Percentiles rank a stretch among this genome's conserved stretches.
Conservation (phyloP, 169 alveolate species). For the Perkinsus chesapeaki region DNA sequence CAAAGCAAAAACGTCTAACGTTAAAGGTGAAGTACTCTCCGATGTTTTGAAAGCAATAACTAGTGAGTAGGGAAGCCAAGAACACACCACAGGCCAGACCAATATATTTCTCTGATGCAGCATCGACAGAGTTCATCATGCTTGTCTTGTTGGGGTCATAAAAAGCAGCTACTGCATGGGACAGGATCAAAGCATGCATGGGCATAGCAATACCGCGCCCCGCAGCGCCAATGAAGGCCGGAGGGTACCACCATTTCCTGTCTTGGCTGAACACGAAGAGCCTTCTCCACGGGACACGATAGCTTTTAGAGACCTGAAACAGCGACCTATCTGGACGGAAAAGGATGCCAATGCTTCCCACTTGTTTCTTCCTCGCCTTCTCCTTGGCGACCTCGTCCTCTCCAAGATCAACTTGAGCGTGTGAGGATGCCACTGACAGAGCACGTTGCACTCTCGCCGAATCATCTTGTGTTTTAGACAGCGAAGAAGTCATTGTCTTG, state of each 20-base stretch:
- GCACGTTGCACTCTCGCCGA: no score
- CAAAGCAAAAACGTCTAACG: not conserved
- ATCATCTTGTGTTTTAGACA: no score
- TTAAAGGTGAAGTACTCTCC: not conserved
- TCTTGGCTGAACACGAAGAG: not conserved
- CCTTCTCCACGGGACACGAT: not conserved
- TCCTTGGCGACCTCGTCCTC: no score
- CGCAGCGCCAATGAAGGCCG: not conserved
- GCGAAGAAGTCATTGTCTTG: no score
- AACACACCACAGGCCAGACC: not conserved
- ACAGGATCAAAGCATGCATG: not conserved
- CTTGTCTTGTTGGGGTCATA: not conserved
- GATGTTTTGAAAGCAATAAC: not conserved
- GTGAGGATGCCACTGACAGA: no score
- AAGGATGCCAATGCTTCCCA: no score
- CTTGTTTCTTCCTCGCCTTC: no score
- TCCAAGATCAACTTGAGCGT: no score
- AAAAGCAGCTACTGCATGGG: not conserved
- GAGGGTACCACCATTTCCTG: not conserved
- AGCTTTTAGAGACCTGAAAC: not conserved
- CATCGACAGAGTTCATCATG: not conserved
- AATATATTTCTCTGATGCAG: not conserved
- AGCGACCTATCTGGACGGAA: not conserved
- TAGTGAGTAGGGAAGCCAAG: not conserved
- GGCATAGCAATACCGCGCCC: not conserved